Evolutionary conservation across 768 basidiomycete genomes (phyloP).

Genomic region (Leccinum fibrillosum): DNA sequence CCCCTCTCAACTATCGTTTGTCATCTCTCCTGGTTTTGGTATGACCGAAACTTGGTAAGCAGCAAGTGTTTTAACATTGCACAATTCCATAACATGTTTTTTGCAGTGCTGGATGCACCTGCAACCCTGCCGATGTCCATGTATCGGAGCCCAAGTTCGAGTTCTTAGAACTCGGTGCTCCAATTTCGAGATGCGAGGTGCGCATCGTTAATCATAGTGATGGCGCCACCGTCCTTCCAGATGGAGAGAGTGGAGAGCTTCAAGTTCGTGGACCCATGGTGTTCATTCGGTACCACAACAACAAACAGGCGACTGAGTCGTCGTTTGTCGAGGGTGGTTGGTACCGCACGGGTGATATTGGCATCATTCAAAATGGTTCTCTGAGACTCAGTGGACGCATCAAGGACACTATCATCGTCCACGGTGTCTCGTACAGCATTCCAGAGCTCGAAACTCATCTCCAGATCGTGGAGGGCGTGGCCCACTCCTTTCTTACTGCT

Average conservation of each 20-base stretch:
- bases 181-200: neutral
- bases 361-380: constrained; percentile 29
- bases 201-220: neutral
- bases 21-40: constrained; percentile 32
- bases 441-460: neutral
- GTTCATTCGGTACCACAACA: neutral
- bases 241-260: neutral
- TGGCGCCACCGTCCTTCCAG: neutral
- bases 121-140: constrained; percentile 1
- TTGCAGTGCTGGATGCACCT: neutral
- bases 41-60: neutral
- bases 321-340: neutral
- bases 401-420: constrained; percentile 40
- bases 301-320: neutral
- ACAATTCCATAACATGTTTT: neutral
- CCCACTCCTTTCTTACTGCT: neutral
- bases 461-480: neutral
- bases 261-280: neutral
- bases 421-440: constrained; percentile 8
- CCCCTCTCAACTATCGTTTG: constrained; percentile 12
- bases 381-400: constrained; percentile 37
- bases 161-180: neutral
- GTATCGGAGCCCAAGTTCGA: constrained; percentile 6
- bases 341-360: constrained; percentile 20
- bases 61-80: neutral